phyloP scores from a whole-genome alignment of 2,329 filamentous ascomycete species.

The Diplocarpon mali region DNA sequence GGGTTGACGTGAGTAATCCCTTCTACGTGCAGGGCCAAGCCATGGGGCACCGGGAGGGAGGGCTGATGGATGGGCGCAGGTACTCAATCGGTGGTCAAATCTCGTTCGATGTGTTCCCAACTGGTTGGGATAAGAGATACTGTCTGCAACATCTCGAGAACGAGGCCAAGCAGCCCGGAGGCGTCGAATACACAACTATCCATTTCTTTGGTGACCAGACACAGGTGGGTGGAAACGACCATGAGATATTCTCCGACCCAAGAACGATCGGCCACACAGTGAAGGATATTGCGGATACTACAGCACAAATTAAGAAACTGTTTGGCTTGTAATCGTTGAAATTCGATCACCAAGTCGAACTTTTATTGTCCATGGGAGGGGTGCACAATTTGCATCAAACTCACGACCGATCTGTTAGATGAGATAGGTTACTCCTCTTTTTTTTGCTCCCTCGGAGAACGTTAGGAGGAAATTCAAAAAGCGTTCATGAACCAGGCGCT shows the following conservation, averaged over 20 bases:
- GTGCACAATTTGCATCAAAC: background rate
- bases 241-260: constrained; percentile 77
- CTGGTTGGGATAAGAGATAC: constrained; percentile 98
- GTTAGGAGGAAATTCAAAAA: background rate
- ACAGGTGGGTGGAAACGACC: constrained; percentile 83
- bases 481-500: constrained; percentile 6
- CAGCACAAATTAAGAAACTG: constrained; percentile 65
- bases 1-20: no score
- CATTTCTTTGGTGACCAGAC: constrained; percentile 99
- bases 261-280: constrained; percentile 82
- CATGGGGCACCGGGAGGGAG: no score
- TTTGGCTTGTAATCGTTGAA: constrained; percentile 49
- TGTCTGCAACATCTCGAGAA: constrained; percentile 61
- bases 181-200: constrained; percentile 71
- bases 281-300: constrained; percentile 70
- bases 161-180: constrained; percentile 59
- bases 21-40: no score
- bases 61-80: constrained; percentile 49
- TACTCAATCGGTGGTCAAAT: constrained; percentile 96
- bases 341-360: no score
- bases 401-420: no score
- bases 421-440: no score
- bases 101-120: constrained; percentile 95
- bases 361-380: background rate
- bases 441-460: background rate